Conservation (phyloP, 352 stramenopile genomes). For the Nothophytophthora sp. region DNA sequence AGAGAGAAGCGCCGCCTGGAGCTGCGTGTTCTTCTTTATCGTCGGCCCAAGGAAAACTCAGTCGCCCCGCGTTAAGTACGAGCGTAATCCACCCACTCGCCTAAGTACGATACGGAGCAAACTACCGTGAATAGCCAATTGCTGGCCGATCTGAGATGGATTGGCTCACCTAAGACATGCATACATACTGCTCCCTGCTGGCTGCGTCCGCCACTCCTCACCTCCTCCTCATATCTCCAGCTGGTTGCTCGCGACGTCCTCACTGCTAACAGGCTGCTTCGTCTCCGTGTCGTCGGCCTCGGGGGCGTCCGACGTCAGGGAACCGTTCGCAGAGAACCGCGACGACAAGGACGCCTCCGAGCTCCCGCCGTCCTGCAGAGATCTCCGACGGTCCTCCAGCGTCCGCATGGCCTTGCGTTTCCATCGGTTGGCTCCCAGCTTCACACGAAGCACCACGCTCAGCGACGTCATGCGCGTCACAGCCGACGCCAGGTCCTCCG, state of each 20-base stretch:
- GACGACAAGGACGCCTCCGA: slow-evolving; percentile 20
- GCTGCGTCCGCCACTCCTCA: background rate
- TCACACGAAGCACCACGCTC: slow-evolving; percentile 74
- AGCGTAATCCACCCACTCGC: too few species aligned
- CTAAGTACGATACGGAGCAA: slow-evolving; percentile 23
- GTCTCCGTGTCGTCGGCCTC: slow-evolving; percentile 27
- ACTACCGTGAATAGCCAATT: slow-evolving; percentile 8
- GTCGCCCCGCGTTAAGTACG: too few species aligned
- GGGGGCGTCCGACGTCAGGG: slow-evolving; percentile 18
- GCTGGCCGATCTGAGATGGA: too few species aligned
- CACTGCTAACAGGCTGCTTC: slow-evolving; percentile 9
- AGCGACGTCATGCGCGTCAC: slow-evolving; percentile 77
- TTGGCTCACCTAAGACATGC: too few species aligned
- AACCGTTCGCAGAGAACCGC: slow-evolving; percentile 19
- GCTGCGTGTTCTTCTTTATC: too few species aligned
- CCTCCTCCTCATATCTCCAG: slow-evolving; percentile 41
- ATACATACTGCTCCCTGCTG: too few species aligned
- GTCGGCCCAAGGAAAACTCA: too few species aligned
- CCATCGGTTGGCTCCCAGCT: slow-evolving; percentile 80
- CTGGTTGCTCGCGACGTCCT: slow-evolving; percentile 33
- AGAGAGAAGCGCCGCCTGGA: too few species aligned
- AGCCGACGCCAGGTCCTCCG: slow-evolving; percentile 63
- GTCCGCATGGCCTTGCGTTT: slow-evolving; percentile 69
- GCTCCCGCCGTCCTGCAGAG: slow-evolving; percentile 23
- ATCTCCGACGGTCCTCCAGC: slow-evolving; percentile 45